Base-by-base conservation (phyloP, 2,329 filamentous ascomycete species). In the Pleoardoris graminearum region DNA sequence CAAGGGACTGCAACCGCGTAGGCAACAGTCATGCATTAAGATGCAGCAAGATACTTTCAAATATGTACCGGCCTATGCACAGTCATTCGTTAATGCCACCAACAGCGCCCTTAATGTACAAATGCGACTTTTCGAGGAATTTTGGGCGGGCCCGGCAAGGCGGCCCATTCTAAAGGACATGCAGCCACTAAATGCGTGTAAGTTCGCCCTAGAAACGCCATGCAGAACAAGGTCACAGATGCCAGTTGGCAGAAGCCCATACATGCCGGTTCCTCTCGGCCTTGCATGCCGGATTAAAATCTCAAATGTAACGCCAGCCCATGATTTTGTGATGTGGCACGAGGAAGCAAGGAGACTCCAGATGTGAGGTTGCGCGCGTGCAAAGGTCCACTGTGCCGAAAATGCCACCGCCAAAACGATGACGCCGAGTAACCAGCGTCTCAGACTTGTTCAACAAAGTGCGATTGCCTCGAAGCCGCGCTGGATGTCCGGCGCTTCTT, bases 401-500 rank as follows among this genome's bases (percentile, higher is more conserved):
- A 53, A 51, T 58, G 48, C 46, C 54, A 32, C n/a, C 16, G 5
- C n/a, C 39, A 22, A 37, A 51, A 48, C 43, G 54, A 58, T 60
- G 53, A 33, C 36, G 42, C 25, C 23, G 62, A 57, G 59, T 48
- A 46, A 27, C 25, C 14, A 7, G 17, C 29, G 7, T 25, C 32
- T 65, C 62, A 74, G 17, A 74, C 66, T 59, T 72, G 68, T 56
- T 74, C 71, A 7, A 65, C 58, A 48, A 74, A 74, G 42, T 68
- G 66, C n/a, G 70, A 73, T 25, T 62, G 61, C 30, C 67, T 59
- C 23, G 69, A 71, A 14, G 57, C 55, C 7, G 41, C 58, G 21
- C 53, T 52, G 23, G 70, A 73, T 29, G 67, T 62, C 53, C 65
- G 66, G 17, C 72, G 66, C 55, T 75, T 77, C 68, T 78, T 79